These are phyloP conservation scores for Myxozyma kluyveri DNA, from an alignment of 805 yeast genomes.

Conservation along the genomic window DNA sequence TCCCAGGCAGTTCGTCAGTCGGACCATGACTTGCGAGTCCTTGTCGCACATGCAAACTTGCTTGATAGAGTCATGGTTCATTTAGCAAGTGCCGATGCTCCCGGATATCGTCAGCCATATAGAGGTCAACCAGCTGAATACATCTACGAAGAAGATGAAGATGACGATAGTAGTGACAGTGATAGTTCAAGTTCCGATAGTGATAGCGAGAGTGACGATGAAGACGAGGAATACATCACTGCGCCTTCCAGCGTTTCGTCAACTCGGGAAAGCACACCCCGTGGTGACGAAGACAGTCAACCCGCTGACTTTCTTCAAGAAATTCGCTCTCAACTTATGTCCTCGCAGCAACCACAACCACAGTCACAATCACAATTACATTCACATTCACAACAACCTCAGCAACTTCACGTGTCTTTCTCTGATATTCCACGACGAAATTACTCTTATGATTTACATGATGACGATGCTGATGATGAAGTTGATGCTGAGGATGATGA, in stretches of 20 bases:
- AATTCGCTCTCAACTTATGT: slow-evolving; percentile 6
- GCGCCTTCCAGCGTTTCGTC: slow-evolving; percentile 26
- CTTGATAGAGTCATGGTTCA: slow-evolving; percentile 61
- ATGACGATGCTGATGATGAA: slow-evolving; percentile 3
- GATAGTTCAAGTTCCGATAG: slow-evolving; percentile 36
- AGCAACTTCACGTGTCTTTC: slow-evolving; percentile 1
- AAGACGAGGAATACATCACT: slow-evolving; percentile 21
- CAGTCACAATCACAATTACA: neutral
- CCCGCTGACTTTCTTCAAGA: slow-evolving; percentile 5
- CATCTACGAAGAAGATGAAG: neutral
- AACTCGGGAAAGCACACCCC: slow-evolving; percentile 35
- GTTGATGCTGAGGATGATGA: slow-evolving; percentile 33
- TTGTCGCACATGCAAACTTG: slow-evolving; percentile 70
- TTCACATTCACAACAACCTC: neutral
- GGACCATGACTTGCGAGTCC: slow-evolving; percentile 54
- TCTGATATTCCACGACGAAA: neutral
- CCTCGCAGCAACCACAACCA: neutral
- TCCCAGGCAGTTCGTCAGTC: slow-evolving; percentile 59
- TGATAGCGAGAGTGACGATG: slow-evolving; percentile 38
- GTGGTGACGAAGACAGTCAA: slow-evolving; percentile 24
- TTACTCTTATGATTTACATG: neutral
- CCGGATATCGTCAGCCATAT: slow-evolving; percentile 13
- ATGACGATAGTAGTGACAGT: slow-evolving; percentile 18
- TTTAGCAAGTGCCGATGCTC: slow-evolving; percentile 30
- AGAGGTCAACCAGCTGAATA: too few relatives aligned